Percentiles rank a stretch among this genome's conserved stretches.
These are phyloP conservation scores for Trichothecium roseum DNA, from an alignment of 2,329 filamentous ascomycete species.

Conservation along the genomic window DNA sequence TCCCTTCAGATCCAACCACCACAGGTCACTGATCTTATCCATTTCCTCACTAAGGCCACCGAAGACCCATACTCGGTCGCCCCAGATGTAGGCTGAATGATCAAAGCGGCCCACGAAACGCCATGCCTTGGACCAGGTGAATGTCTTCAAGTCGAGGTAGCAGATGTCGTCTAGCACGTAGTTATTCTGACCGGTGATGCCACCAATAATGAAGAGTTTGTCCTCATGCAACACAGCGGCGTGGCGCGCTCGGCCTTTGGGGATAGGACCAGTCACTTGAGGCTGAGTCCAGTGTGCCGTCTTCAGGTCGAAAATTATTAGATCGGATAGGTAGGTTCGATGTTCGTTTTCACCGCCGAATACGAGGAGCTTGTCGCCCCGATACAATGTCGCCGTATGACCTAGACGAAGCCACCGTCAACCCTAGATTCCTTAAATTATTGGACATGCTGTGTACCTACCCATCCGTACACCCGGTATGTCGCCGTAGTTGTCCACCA, in stretches of 20 bases:
- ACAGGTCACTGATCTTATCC: constrained; percentile 92
- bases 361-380: constrained; percentile 89
- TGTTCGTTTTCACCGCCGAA: constrained; percentile 99
- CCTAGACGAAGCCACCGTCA: constrained; percentile 37
- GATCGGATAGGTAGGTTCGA: constrained; percentile 85
- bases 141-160: constrained; percentile 93
- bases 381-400: constrained; percentile 88
- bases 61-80: constrained; percentile 90
- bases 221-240: constrained; percentile 92
- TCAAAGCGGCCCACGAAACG: constrained; percentile 92
- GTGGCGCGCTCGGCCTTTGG: constrained; percentile 84
- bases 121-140: constrained; percentile 95
- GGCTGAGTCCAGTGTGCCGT: constrained; percentile 94
- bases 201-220: constrained; percentile 90
- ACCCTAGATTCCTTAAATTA: constrained; percentile 1
- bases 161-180: constrained; percentile 92
- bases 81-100: constrained; percentile 87
- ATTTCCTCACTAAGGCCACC: constrained; percentile 91
- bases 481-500: constrained; percentile 97
- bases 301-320: constrained; percentile 91
- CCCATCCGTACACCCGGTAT: constrained; percentile 97
- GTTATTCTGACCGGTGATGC: constrained; percentile 88
- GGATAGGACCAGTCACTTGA: constrained; percentile 71
- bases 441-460: constrained; percentile 22
- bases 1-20: constrained; percentile 93